Conservation (phyloP, 1,284 basidiomycete species). For the Papiliotrema flavescens region DNA sequence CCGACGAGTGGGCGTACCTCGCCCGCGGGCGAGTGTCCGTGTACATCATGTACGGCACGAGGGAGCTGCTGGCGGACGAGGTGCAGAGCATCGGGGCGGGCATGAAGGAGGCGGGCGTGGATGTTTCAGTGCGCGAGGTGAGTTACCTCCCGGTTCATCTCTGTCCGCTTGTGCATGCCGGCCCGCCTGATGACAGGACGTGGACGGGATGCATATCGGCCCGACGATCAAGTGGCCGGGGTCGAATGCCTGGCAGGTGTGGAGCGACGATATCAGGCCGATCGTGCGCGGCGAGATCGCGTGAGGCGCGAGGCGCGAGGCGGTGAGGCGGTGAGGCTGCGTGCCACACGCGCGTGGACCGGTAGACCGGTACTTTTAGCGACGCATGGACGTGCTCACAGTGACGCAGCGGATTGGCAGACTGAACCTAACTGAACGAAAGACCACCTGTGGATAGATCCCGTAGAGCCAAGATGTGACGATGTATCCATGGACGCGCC, state of each 20-base stretch:
- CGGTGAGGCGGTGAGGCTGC: too few relatives aligned
- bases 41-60: slow-evolving; percentile 26
- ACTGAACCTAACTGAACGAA: too few relatives aligned
- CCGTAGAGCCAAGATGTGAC: too few relatives aligned
- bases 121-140: slow-evolving; percentile 12
- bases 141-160: not conserved
- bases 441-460: too few relatives aligned
- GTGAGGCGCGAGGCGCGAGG: too few relatives aligned
- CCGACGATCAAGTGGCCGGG: not conserved
- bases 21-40: slow-evolving; percentile 11
- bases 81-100: slow-evolving; percentile 15
- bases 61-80: slow-evolving; percentile 33
- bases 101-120: slow-evolving; percentile 29
- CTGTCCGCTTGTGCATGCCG: not conserved
- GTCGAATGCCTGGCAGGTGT: not conserved
- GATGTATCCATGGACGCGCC: too few relatives aligned
- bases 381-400: too few relatives aligned
- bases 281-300: not conserved
- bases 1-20: slow-evolving; percentile 17
- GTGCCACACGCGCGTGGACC: too few relatives aligned
- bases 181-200: not conserved
- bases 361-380: too few relatives aligned
- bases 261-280: not conserved
- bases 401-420: too few relatives aligned
- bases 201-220: slow-evolving; percentile 3